Conservation (phyloP, 192 early-diverging fungal species). For the Cetraspora pellucida region DNA sequence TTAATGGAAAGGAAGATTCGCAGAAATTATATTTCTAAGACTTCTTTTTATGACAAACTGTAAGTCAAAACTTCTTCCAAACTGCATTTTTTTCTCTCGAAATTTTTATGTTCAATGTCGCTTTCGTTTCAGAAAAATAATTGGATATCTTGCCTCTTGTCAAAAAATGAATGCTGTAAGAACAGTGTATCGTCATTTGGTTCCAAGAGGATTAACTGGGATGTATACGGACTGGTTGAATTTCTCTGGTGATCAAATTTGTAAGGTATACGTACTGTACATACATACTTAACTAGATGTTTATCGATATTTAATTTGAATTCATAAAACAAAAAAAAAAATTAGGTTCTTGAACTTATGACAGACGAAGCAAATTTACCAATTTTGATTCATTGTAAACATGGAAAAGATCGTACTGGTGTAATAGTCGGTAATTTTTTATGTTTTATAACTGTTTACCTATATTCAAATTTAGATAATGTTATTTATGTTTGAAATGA, state of each 20-base stretch:
- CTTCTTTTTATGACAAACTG: conserved; percentile 29
- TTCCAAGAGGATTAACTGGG: conserved; percentile 48
- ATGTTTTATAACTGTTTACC: background rate
- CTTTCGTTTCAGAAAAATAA: conserved; percentile 7
- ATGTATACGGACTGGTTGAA: conserved; percentile 55
- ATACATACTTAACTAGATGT: background rate
- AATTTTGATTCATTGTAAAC: conserved; percentile 67
- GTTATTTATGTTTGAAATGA: background rate
- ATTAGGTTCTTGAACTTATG: conserved; percentile 53
- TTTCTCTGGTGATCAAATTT: conserved; percentile 54
- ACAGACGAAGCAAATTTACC: conserved; percentile 57
- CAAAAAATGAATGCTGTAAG: conserved; percentile 23
- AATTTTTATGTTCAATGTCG: background rate
- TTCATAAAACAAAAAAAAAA: background rate
- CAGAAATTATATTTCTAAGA: conserved; percentile 17
- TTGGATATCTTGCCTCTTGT: background rate
- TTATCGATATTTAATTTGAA: background rate
- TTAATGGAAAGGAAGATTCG: conserved; percentile 33
- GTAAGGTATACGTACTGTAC: background rate
- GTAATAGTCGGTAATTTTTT: conserved; percentile 46
- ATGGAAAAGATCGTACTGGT: conserved; percentile 71
- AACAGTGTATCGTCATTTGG: conserved; percentile 32
- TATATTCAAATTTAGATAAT: background rate
- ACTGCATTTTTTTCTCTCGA: background rate
- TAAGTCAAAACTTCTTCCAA: conserved; percentile 14